These are phyloP conservation scores for Daldinia concentrica DNA, from an alignment of 495 filamentous ascomycete species.

Conservation along the genomic window DNA sequence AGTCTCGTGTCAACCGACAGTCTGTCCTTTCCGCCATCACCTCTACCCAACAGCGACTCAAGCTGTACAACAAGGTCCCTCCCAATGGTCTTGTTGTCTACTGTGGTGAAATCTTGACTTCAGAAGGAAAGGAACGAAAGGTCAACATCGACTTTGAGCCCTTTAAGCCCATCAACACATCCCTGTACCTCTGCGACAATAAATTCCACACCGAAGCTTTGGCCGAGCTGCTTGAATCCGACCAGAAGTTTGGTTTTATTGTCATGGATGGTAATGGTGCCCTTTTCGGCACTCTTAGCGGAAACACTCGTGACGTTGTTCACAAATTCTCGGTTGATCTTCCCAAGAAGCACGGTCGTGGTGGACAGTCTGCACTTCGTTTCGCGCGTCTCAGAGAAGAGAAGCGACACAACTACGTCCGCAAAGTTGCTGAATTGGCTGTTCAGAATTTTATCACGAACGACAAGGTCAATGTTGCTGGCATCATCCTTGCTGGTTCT, in stretches of 20 bases:
- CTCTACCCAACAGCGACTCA: slow-evolving; percentile 97
- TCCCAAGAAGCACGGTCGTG: slow-evolving; percentile 99
- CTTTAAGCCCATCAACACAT: slow-evolving; percentile 99
- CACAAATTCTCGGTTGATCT: slow-evolving; percentile 98
- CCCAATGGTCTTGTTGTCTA: slow-evolving; percentile 97
- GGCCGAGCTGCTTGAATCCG: slow-evolving; percentile 94
- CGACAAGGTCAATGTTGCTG: slow-evolving; percentile 97
- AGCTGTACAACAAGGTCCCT: slow-evolving; percentile 97
- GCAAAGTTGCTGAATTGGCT: slow-evolving; percentile 96
- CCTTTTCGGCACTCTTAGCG: slow-evolving; percentile 93
- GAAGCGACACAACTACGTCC: slow-evolving; percentile 99
- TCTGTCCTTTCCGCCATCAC: slow-evolving; percentile 98
- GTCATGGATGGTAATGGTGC: slow-evolving; percentile 99
- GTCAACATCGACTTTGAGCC: slow-evolving; percentile 99
- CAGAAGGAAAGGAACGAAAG: slow-evolving; percentile 97
- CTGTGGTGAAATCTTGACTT: slow-evolving; percentile 99
- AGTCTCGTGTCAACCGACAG: slow-evolving; percentile 97
- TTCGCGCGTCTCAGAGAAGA: slow-evolving; percentile 99
- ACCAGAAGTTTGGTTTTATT: slow-evolving; percentile 99
- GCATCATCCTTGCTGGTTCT: slow-evolving; percentile 92
- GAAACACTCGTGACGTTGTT: slow-evolving; percentile 95
- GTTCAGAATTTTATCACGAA: slow-evolving; percentile 98
- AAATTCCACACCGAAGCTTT: slow-evolving; percentile 99
- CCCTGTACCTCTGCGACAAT: slow-evolving; percentile 98
- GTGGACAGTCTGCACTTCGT: slow-evolving; percentile 98